Percentiles rank a stretch among this genome's conserved stretches.
phyloP scores from a whole-genome alignment of 768 basidiomycete genomes.

The Cyathus striatus region DNA sequence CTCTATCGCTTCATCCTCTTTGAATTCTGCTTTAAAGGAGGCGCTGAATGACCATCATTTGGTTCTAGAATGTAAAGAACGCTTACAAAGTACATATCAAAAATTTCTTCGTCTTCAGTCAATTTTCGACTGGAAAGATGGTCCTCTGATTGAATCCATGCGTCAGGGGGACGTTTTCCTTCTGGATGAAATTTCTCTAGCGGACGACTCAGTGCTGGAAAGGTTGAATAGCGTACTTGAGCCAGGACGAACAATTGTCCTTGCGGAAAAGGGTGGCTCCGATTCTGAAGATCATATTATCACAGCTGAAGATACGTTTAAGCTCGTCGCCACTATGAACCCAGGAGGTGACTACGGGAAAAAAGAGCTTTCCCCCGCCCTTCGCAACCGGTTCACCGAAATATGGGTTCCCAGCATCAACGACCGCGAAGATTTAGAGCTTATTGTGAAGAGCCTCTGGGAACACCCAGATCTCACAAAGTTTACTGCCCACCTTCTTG shows the following conservation, averaged over 20 bases:
- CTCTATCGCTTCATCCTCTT: constrained; percentile 16
- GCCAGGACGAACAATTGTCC: constrained; percentile 77
- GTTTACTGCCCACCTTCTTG: constrained; percentile 62
- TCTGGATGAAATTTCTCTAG: constrained; percentile 94
- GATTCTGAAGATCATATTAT: constrained; percentile 65
- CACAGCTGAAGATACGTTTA: constrained; percentile 64
- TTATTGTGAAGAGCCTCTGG: constrained; percentile 78
- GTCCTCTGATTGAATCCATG: constrained; percentile 95
- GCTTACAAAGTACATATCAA: constrained; percentile 36
- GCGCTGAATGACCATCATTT: constrained; percentile 21
- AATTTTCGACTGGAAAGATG: constrained; percentile 96
- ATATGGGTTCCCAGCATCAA: constrained; percentile 95
- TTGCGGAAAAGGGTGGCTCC: constrained; percentile 88
- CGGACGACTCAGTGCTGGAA: constrained; percentile 97
- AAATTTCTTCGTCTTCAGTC: constrained; percentile 52
- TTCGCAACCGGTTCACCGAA: constrained; percentile 97
- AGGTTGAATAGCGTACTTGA: constrained; percentile 97
- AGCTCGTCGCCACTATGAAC: constrained; percentile 97
- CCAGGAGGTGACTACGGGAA: constrained; percentile 99
- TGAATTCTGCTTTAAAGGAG: constrained; percentile 19
- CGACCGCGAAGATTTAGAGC: constrained; percentile 62
- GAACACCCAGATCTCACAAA: constrained; percentile 39
- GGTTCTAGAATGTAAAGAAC: constrained; percentile 19
- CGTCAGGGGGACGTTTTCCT: constrained; percentile 76
- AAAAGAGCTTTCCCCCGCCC: constrained; percentile 94